Base-by-base conservation (phyloP, 2,329 filamentous ascomycete genomes). In the Stemphylium beticola region DNA sequence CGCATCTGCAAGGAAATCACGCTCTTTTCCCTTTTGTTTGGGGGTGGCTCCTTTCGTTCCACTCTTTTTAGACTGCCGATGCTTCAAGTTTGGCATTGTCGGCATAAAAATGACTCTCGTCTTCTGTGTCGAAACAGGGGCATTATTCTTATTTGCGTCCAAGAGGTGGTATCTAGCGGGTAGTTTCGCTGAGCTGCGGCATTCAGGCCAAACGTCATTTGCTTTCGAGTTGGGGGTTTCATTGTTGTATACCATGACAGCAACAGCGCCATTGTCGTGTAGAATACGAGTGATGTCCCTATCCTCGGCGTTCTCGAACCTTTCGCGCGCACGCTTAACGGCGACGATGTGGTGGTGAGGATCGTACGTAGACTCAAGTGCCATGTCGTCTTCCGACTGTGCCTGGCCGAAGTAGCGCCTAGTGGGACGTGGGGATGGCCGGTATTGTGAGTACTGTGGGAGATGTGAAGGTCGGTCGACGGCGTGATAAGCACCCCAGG, bases 171-270 rank as follows among this genome's bases (percentile, higher is more conserved):
- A 73, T 2, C 49, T 60, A n/a, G 61, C 65, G 2, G 69, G 70
- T 18, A 68, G 47, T 51, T 69, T 71, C 24, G 47, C 53, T 11
- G 49, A 37, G 48, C 65, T 71, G 29, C 73, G 71, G 18, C 69
- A 67, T 9, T 67, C 55, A 7, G 73, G 74, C 73, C 73, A 76
- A 4, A 76, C 65, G 39, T 76, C 73, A 42, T 72, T 75, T 5
- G 70, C 71, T 12, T 58, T 22, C 4, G 67, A 57, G 17, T 67
- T 56, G 22, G 66, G 58, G 14, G 34, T 36, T 14, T 49, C 36
- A 9, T 44, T 60, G 20, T 55, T 54, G 42, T 72, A 74, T 18
- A 62, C 32, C 34, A 74, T 49, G 12, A 65, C 54, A 36, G 69
- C 65, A 11, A 67, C 55, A 3, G 71, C 72, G 14, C 58, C 65